Base-by-base conservation (phyloP, 1,139 yeast genomes). In the Hemisphaericaspora xylanilytica region DNA sequence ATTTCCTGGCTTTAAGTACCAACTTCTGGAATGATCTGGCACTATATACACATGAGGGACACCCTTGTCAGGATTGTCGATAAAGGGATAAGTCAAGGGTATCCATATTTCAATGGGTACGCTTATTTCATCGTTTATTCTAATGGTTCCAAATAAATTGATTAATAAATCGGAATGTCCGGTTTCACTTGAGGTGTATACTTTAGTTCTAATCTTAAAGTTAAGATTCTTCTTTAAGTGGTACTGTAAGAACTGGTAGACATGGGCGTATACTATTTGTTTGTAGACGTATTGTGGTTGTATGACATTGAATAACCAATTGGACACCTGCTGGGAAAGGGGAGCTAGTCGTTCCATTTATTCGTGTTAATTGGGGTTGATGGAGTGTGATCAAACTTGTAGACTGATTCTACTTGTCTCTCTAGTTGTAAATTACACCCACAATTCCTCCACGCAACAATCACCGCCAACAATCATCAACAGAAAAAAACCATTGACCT, bases 21-120 rank as follows among this genome's bases (percentile, higher is more conserved):
- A 39, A 57, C 61, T 74, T 61, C 67, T 46, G 16, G 53, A 38
- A 31, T 66, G 67, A 30, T 70, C 68, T 0, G 85, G 80, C 18
- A 72, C 67, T 6, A 88, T 76, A 53, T 70, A 84, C 0, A 78
- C 73, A 16, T 78, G 52, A 0, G 97, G 97, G 1, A 81, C 72
- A 3, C 70, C 70, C 30, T 52, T 52, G n/a, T 49, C 52, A 4
- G 45, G 47, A 14, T 48, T 48, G 13, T 52, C 55, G 8, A 51
- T 56, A 20, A 51, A 53, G 0, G 96, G 96, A 51, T 86, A 87
- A 20, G 70, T 65, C 28, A 72, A 70, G 0, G 96, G 95, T 1
- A 90, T 55, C 95, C 96, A 89, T 3, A 89, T 61, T 43, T 80
- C 80, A 10, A 86, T 56, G 0, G 90, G 89, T n/a, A 81, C 70